A percentile compares a stretch with the other conserved stretches of the same genome.
phyloP scores from a whole-genome alignment of 805 yeast species.

The Metschnikowia drakensbergensis region DNA sequence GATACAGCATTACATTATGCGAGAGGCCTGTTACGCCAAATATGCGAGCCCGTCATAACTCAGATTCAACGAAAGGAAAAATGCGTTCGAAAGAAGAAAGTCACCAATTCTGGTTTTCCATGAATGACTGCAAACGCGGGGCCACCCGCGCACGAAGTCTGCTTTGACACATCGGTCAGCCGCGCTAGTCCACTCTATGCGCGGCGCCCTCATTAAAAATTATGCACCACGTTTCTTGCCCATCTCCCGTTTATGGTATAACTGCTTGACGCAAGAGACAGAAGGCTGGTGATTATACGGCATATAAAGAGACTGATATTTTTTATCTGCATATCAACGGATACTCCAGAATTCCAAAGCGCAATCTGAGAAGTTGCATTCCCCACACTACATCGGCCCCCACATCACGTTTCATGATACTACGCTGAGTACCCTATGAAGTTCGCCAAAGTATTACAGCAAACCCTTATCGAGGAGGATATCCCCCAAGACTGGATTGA shows the following conservation, averaged over 20 bases:
- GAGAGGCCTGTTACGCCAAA: too few relatives aligned
- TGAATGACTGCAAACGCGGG: not conserved
- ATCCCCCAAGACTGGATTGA: constrained; percentile 67
- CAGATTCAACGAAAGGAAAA: not conserved
- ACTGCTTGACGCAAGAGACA: not conserved
- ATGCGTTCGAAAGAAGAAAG: too few relatives aligned
- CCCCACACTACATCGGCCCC: not conserved
- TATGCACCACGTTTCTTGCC: constrained; percentile 5
- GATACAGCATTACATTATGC: not conserved
- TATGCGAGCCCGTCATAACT: not conserved
- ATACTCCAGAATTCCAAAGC: not conserved
- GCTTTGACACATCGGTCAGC: not conserved
- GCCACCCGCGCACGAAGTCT: not conserved
- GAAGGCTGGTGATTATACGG: not conserved
- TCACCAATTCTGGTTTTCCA: too few relatives aligned
- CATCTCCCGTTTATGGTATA: not conserved
- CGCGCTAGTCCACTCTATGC: not conserved
- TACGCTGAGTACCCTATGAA: constrained; percentile 45
- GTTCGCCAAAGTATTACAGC: constrained; percentile 69
- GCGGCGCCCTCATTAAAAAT: constrained; percentile 3
- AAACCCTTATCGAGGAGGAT: constrained; percentile 54
- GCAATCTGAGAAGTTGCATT: not conserved
- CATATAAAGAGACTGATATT: not conserved
- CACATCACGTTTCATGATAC: not conserved
- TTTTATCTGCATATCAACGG: not conserved